Percentiles rank a stretch among this genome's conserved stretches.
These are phyloP conservation scores for Parasarocladium wereldwijsianum DNA, from an alignment of 2,329 filamentous ascomycete genomes.

Conservation along the genomic window DNA sequence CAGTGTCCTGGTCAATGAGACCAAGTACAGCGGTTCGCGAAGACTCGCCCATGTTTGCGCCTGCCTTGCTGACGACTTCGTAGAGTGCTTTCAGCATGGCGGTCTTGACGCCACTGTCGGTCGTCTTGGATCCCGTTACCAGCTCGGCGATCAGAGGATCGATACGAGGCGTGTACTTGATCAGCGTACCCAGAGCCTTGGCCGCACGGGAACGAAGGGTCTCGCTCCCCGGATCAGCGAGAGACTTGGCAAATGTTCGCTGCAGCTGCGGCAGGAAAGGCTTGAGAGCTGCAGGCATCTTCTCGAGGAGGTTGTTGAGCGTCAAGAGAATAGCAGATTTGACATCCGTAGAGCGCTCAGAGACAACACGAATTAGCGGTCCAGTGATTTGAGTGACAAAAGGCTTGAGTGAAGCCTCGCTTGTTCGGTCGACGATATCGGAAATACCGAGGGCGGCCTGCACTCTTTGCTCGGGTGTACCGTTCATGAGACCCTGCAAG, in stretches of 20 bases:
- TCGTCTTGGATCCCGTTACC: constrained; percentile 86
- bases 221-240: constrained; percentile 88
- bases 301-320: constrained; percentile 87
- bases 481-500: constrained; percentile 95
- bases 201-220: constrained; percentile 75
- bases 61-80: constrained; percentile 91
- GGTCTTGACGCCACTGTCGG: constrained; percentile 70
- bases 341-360: constrained; percentile 88
- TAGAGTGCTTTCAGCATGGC: constrained; percentile 96
- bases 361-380: constrained; percentile 92
- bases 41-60: constrained; percentile 83
- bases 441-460: constrained; percentile 87
- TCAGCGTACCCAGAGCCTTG: constrained; percentile 85
- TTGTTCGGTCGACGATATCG: constrained; percentile 88
- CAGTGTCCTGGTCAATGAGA: constrained; percentile 74
- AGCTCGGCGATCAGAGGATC: constrained; percentile 88
- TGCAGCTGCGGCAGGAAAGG: constrained; percentile 95
- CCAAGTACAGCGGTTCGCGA: constrained; percentile 75
- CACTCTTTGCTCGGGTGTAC: constrained; percentile 78
- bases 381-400: constrained; percentile 97
- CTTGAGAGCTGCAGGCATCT: constrained; percentile 90
- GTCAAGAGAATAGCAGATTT: constrained; percentile 90
- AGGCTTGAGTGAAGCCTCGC: constrained; percentile 72
- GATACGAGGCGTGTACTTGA: constrained; percentile 87
- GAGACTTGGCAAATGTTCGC: constrained; percentile 88